Evolutionary conservation across 129 eudicot genomes (phyloP).

Genomic region (Centaurea solstitialis): DNA sequence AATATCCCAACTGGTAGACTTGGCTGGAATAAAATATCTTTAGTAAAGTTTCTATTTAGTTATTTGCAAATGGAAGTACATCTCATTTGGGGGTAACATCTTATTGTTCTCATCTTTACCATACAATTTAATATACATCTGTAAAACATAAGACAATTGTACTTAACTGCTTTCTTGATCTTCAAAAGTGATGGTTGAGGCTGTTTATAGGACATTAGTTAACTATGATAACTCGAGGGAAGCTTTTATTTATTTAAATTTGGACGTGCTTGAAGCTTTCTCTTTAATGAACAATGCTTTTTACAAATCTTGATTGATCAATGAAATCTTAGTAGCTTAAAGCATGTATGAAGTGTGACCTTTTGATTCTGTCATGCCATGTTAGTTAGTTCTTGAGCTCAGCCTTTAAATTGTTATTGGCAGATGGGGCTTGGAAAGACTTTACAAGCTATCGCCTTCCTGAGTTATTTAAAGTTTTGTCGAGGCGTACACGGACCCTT

Average conservation of each 20-base stretch:
- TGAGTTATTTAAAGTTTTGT: conserved; percentile 71
- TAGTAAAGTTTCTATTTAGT: not conserved
- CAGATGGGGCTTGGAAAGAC: conserved; percentile 99
- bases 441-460: conserved; percentile 82
- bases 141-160: not conserved
- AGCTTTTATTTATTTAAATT: not conserved
- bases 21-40: not conserved
- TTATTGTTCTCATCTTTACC: not conserved
- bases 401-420: conserved; percentile 18
- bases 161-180: not conserved
- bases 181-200: not conserved
- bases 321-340: not conserved
- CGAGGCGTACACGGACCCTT: conserved; percentile 74
- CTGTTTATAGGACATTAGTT: not conserved
- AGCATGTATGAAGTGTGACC: not conserved
- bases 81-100: not conserved
- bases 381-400: not conserved
- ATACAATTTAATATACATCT: not conserved
- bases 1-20: not conserved
- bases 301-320: not conserved
- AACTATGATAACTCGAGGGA: not conserved
- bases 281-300: not conserved
- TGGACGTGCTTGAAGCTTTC: not conserved
- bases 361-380: not conserved
- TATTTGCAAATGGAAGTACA: not conserved